Base-by-base conservation (phyloP, 345 rosid genomes). In the Melastoma malabathricum region DNA sequence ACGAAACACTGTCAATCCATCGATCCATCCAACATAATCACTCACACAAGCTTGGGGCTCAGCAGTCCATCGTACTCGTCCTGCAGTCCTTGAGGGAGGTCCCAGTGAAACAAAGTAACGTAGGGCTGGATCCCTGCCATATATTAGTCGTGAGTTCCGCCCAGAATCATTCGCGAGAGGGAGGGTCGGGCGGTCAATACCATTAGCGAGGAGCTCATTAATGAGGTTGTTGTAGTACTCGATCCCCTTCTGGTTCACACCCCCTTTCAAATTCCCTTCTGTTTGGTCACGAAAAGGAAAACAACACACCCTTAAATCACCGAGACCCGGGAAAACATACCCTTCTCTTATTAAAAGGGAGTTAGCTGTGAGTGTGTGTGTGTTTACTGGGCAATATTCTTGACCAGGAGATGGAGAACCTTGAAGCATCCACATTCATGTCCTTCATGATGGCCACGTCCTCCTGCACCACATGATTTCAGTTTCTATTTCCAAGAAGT, bases 341-440 rank as follows among this genome's bases (percentile, higher is more conserved):
- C n/a, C n/a, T n/a, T n/a, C n/a, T n/a, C n/a, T n/a, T n/a, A n/a
- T n/a, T n/a, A n/a, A n/a, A n/a, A n/a, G n/a, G n/a, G n/a, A n/a
- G n/a, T n/a, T n/a, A n/a, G 31, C 4, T 3, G 31, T 2, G 31
- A 27, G 31, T 27, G 3, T 27, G 3, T 3, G 3, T 27, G 3
- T 27, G 4, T 2, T 64, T 71, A 77, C 82, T 23, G 16, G 82
- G 79, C 20, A 77, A 20, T 54, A 77, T 54, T 63, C 83, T 61
- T 12, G 80, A 15, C 83, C 83, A 77, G 15, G 83, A 71, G 18
- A 77, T 68, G 1, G 83, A 77, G 52, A 77, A 66, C 39, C 80
- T 74, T 47, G 62, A 71, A 18, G 80, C 67, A 59, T 71, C 71
- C 47, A 74, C 15, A 0, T 73, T 71, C 41, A 77, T 53, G 29